These are phyloP conservation scores for Acarospora socialis DNA, from an alignment of 2,329 filamentous ascomycete genomes.

Conservation along the genomic window DNA sequence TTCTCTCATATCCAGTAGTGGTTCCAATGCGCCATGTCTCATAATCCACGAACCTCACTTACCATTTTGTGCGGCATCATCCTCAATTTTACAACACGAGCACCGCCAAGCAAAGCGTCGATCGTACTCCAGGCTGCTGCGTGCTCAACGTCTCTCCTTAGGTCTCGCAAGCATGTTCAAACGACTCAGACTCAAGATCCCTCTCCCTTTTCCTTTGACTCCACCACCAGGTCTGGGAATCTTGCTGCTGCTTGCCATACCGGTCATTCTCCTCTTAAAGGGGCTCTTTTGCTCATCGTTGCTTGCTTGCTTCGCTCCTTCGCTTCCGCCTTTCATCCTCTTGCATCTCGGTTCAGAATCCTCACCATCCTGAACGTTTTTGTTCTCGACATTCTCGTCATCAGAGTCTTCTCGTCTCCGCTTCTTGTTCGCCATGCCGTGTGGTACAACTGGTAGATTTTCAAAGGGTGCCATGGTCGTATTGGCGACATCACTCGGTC, in stretches of 20 bases:
- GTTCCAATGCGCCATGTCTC: too few relatives aligned
- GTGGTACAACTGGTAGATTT: conserved; percentile 23
- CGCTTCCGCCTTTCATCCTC: conserved; percentile 13
- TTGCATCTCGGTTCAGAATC: conserved; percentile 10
- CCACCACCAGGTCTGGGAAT: conserved; percentile 7
- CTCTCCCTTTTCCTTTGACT: conserved; percentile 11
- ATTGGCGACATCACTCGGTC: conserved; percentile 19
- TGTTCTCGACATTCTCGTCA: conserved; percentile 15
- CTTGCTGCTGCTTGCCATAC: conserved; percentile 1
- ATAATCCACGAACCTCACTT: too few relatives aligned
- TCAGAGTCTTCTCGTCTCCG: conserved; percentile 17
- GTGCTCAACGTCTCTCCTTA: conserved; percentile 26
- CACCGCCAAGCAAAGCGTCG: too few relatives aligned
- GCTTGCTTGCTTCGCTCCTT: conserved; percentile 11
- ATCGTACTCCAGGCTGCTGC: too few relatives aligned
- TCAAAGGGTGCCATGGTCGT: conserved; percentile 14
- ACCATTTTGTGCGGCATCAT: too few relatives aligned
- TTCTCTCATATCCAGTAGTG: too few relatives aligned
- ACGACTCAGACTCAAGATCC: conserved; percentile 30
- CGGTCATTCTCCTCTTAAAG: neutral
- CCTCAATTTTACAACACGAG: too few relatives aligned
- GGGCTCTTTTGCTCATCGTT: neutral
- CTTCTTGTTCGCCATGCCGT: conserved; percentile 24
- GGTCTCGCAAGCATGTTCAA: conserved; percentile 34
- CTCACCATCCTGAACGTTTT: conserved; percentile 14